Evolutionary conservation across 768 basidiomycete species (phyloP).

Genomic region (Mycena olivaceomarginata): DNA sequence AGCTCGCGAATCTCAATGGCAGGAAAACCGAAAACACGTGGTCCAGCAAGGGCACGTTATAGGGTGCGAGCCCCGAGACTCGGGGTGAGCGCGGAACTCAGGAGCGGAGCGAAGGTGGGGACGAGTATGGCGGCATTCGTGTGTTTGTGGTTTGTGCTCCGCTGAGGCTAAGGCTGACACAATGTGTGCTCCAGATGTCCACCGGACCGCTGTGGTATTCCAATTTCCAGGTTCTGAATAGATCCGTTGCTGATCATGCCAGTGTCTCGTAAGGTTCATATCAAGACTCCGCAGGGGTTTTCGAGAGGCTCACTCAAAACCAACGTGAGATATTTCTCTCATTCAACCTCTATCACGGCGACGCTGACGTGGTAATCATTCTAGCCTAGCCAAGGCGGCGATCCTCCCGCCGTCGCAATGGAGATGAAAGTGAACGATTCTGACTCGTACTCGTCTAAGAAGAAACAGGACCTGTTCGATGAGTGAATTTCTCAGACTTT

Average conservation of each 20-base stretch:
- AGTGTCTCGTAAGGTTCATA: background rate
- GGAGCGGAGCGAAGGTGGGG: slow-evolving; percentile 20
- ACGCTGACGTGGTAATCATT: slow-evolving; percentile 9
- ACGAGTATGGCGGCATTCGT: slow-evolving; percentile 18
- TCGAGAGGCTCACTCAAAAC: slow-evolving; percentile 17
- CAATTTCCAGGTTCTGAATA: slow-evolving; percentile 16
- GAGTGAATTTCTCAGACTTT: slow-evolving; percentile 1
- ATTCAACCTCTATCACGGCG: slow-evolving; percentile 16
- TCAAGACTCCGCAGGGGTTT: background rate
- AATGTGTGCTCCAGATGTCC: slow-evolving; percentile 19
- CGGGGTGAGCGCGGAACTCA: slow-evolving; percentile 11
- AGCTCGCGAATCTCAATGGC: slow-evolving; percentile 32
- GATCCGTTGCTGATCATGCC: slow-evolving; percentile 11
- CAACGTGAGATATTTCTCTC: slow-evolving; percentile 24
- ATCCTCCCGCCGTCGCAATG: slow-evolving; percentile 8
- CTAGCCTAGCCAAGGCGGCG: slow-evolving; percentile 12
- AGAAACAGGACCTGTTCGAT: slow-evolving; percentile 5
- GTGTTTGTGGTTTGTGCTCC: slow-evolving; percentile 15
- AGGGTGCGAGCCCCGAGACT: slow-evolving; percentile 9
- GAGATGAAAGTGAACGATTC: slow-evolving; percentile 17
- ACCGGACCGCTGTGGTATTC: background rate
- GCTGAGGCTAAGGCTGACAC: slow-evolving; percentile 3
- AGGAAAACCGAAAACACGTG: slow-evolving; percentile 15
- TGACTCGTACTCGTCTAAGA: slow-evolving; percentile 10
- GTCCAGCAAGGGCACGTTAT: background rate